Conservation (phyloP, 2,329 filamentous ascomycete species). For the Gnomoniopsis smithogilvyi region DNA sequence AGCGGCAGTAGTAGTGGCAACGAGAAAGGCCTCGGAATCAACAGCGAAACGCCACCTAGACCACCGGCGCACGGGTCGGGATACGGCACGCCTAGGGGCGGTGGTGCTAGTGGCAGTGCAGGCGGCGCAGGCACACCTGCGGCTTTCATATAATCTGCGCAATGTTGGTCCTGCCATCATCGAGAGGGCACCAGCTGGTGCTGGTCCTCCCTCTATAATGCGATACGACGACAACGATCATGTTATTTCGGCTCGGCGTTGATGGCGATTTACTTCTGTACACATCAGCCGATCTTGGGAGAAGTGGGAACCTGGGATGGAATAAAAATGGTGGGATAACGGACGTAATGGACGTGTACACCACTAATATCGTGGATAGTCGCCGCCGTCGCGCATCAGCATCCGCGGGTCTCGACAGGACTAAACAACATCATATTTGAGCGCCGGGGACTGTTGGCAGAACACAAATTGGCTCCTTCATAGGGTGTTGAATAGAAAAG, state of each 20-base stretch:
- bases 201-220: neutral
- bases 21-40: conserved; percentile 21
- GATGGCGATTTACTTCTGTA: neutral
- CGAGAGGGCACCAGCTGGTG: neutral
- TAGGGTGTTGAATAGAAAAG: neutral
- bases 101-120: neutral
- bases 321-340: neutral
- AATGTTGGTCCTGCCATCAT: too few relatives aligned
- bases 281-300: neutral
- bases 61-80: conserved; percentile 8
- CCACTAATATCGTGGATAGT: neutral
- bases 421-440: neutral
- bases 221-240: neutral
- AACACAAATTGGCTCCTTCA: neutral
- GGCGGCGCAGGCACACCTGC: conserved; percentile 3
- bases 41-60: conserved; percentile 18
- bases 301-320: neutral
- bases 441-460: neutral
- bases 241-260: conserved; percentile 1
- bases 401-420: neutral
- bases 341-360: neutral
- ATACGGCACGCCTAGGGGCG: conserved; percentile 1
- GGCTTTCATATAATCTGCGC: neutral
- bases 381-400: neutral
- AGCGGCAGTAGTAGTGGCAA: conserved; percentile 23